These are phyloP conservation scores for Lyophyllum atratum DNA, from an alignment of 768 basidiomycete genomes.

Conservation along the genomic window DNA sequence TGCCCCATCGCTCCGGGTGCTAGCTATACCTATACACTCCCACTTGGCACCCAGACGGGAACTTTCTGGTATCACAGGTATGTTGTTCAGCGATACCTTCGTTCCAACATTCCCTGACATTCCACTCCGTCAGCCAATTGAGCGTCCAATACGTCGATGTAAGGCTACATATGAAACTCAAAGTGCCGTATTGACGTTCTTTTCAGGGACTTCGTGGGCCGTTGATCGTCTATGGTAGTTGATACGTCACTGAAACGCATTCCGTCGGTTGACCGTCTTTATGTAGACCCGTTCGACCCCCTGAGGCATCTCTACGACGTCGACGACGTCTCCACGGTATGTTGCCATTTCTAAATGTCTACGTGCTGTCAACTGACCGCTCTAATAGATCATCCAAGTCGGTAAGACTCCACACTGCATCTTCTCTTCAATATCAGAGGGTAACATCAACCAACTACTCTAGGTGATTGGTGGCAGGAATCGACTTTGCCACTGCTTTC, in stretches of 20 bases:
- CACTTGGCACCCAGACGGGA: slow-evolving; percentile 37
- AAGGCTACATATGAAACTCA: slow-evolving; percentile 4
- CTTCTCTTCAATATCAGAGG: neutral
- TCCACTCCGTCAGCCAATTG: slow-evolving; percentile 16
- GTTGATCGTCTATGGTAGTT: slow-evolving; percentile 32
- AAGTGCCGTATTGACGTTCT: neutral
- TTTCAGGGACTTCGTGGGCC: slow-evolving; percentile 33
- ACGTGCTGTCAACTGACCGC: neutral
- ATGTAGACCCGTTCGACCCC: slow-evolving; percentile 14
- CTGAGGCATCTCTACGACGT: slow-evolving; percentile 14
- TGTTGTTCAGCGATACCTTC: neutral
- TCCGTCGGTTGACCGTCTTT: neutral
- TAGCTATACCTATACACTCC: slow-evolving; percentile 38
- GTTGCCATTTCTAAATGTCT: neutral
- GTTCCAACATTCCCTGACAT: neutral
- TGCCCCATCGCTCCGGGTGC: slow-evolving; percentile 41
- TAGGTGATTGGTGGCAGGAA: slow-evolving; percentile 47
- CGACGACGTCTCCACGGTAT: slow-evolving; percentile 15
- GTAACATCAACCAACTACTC: neutral
- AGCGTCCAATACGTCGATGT: slow-evolving; percentile 32
- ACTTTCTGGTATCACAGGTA: slow-evolving; percentile 44
- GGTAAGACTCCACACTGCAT: slow-evolving; percentile 1
- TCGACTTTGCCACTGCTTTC: slow-evolving; percentile 26
- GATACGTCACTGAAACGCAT: neutral
- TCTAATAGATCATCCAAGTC: slow-evolving; percentile 16